A percentile compares a stretch with the other conserved stretches of the same genome.
phyloP scores from a whole-genome alignment of 2,329 filamentous ascomycete species.

The Penicillium decumbens region DNA sequence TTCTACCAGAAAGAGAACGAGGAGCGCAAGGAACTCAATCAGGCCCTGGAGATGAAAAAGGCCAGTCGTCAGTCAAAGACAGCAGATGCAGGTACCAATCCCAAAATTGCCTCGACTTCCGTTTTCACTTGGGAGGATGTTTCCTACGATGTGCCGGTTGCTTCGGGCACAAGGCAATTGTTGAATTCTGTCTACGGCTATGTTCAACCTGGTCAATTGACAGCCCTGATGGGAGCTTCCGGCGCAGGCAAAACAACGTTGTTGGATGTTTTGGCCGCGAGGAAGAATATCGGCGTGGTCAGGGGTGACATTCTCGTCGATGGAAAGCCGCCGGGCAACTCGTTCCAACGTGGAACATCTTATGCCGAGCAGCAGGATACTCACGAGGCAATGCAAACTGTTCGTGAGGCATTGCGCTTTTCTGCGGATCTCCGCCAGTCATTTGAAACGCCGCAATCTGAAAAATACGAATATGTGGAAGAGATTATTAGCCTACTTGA shows the following conservation, averaged over 20 bases:
- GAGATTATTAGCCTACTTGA: slow-evolving; percentile 62
- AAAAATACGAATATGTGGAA: slow-evolving; percentile 64
- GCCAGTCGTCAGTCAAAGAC: slow-evolving; percentile 33
- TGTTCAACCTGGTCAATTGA: slow-evolving; percentile 48
- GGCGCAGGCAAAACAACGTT: slow-evolving; percentile 83
- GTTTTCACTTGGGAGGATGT: slow-evolving; percentile 53
- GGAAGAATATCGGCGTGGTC: slow-evolving; percentile 63
- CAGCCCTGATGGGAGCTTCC: slow-evolving; percentile 51
- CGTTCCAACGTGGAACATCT: slow-evolving; percentile 60
- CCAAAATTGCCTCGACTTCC: slow-evolving; percentile 52
- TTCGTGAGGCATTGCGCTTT: slow-evolving; percentile 63
- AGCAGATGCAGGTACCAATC: slow-evolving; percentile 39
- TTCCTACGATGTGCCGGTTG: slow-evolving; percentile 48
- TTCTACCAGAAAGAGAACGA: slow-evolving; percentile 41
- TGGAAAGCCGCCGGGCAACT: slow-evolving; percentile 52
- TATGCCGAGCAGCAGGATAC: slow-evolving; percentile 65
- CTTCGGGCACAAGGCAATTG: slow-evolving; percentile 43
- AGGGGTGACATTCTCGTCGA: slow-evolving; percentile 60
- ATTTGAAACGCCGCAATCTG: slow-evolving; percentile 52
- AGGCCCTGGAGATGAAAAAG: slow-evolving; percentile 39
- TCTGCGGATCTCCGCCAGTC: slow-evolving; percentile 61
- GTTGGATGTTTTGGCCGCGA: slow-evolving; percentile 66
- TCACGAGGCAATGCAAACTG: slow-evolving; percentile 58
- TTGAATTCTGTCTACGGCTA: slow-evolving; percentile 48
- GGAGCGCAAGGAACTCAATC: slow-evolving; percentile 37